Base-by-base conservation (phyloP, 1,139 yeast genomes). In the Suhomyces taliae region DNA sequence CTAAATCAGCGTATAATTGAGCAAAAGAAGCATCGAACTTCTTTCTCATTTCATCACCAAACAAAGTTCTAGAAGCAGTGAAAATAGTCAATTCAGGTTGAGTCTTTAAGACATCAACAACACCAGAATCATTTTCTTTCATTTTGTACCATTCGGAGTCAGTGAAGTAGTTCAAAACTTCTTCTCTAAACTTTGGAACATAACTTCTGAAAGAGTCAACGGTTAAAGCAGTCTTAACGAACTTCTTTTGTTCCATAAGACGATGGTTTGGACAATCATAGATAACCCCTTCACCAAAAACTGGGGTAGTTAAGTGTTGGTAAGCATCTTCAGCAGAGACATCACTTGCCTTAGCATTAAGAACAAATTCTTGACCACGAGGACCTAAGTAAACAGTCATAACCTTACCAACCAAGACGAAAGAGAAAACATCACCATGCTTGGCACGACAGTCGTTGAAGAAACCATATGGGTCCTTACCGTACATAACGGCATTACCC, bases 301-400 rank as follows among this genome's bases (percentile, higher is more conserved):
- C 97, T 14, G 99, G 99, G 10, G 98, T 93, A 32, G 99, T 93
- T 69, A 93, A 79, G 66, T 91, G 97, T 53, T 85, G 79, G 73
- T 93, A 93, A 34, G 98, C 98, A 43, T 87, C 98, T 67, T 93
- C 98, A 45, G 99, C 99, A 50, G 91, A 85, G 29, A 91, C 98
- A 58, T 90, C 96, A 32, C 85, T 81, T 47, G 88, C 78, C 69
- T 88, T 91, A 41, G 97, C 90, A 69, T 95, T 95, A 59, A 93
- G 83, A 41, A 93, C 90, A 66, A 93, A 91, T 67, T 93, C 99
- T 67, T 95, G 97, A 54, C 99, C 99, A 70, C 89, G 88, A 57
- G 98, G 97, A 42, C 99, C 99, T 59, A 93, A 74, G 65, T 90
- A 90, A 47, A 93, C 99, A 8, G 97, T 91, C 96, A 93, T 90